Percentiles rank a stretch among this genome's conserved stretches.
Conservation (phyloP, 73 alveolate species). For the Paramecium primaurelia region DNA sequence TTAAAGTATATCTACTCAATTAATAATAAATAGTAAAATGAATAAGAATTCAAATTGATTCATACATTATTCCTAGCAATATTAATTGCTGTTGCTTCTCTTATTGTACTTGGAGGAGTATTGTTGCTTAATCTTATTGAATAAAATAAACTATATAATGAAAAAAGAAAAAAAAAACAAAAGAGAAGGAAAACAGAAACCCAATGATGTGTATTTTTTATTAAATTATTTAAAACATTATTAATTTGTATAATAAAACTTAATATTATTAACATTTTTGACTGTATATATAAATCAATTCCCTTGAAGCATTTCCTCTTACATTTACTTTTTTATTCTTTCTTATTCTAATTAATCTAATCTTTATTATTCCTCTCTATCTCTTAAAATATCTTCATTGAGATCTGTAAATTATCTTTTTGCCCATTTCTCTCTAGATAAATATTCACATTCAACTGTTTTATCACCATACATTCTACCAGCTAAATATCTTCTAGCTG, state of each 20-base stretch:
- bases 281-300: neutral
- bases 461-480: conserved; percentile 60
- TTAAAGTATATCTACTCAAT: neutral
- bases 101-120: neutral
- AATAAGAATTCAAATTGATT: conserved; percentile 1
- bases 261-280: neutral
- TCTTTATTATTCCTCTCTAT: conserved; percentile 38
- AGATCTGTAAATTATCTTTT: conserved; percentile 17
- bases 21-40: neutral
- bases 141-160: neutral
- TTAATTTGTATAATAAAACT: neutral
- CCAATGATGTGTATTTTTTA: neutral
- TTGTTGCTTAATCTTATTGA: neutral
- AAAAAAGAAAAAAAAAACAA: neutral
- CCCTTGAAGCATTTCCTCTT: conserved; percentile 26
- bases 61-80: neutral
- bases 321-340: neutral
- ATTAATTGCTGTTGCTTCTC: neutral
- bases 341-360: neutral
- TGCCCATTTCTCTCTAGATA: conserved; percentile 48
- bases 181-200: neutral
- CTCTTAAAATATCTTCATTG: conserved; percentile 16
- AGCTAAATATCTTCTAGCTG: conserved; percentile 53
- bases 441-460: conserved; percentile 45
- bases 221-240: neutral